Conservation (phyloP, 129 eudicot genomes). For the Flaveria ramosissima region DNA sequence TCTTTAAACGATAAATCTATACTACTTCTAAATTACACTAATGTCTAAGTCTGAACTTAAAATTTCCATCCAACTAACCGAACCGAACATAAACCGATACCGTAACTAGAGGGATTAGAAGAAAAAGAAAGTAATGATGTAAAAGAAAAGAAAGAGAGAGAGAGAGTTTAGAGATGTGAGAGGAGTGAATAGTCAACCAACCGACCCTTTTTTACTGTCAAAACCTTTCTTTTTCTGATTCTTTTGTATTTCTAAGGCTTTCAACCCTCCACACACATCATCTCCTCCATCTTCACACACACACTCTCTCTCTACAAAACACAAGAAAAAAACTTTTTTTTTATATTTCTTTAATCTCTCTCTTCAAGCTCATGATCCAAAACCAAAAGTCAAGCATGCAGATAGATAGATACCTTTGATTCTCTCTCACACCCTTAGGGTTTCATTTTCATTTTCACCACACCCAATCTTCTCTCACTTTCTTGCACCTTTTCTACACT, state of each 20-base stretch:
- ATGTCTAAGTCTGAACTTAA: too few relatives aligned
- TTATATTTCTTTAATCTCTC: conserved; percentile 33
- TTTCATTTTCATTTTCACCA: conserved; percentile 23
- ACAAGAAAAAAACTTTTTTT: conserved; percentile 22
- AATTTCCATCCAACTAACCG: rapidly evolving
- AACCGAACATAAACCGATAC: too few relatives aligned
- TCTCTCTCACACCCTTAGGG: conserved; percentile 37
- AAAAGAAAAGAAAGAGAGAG: background rate
- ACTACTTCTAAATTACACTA: too few relatives aligned
- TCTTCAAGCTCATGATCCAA: conserved; percentile 50
- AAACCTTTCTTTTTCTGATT: conserved; percentile 39
- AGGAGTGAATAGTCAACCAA: conserved; percentile 72
- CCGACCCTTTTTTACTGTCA: conserved; percentile 43
- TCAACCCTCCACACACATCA: conserved; percentile 73
- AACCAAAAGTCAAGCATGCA: conserved; percentile 68
- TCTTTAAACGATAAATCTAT: too few relatives aligned
- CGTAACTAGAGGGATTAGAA: background rate
- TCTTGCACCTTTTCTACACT: background rate
- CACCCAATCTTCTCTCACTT: background rate
- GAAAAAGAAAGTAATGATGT: background rate
- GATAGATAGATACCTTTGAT: conserved; percentile 44
- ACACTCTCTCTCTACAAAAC: conserved; percentile 10
- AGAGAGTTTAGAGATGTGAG: background rate
- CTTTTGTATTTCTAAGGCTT: conserved; percentile 82
- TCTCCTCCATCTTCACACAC: conserved; percentile 39